Evolutionary conservation across 129 eudicot genomes (phyloP).

Genomic region (Saussurea involucrata): DNA sequence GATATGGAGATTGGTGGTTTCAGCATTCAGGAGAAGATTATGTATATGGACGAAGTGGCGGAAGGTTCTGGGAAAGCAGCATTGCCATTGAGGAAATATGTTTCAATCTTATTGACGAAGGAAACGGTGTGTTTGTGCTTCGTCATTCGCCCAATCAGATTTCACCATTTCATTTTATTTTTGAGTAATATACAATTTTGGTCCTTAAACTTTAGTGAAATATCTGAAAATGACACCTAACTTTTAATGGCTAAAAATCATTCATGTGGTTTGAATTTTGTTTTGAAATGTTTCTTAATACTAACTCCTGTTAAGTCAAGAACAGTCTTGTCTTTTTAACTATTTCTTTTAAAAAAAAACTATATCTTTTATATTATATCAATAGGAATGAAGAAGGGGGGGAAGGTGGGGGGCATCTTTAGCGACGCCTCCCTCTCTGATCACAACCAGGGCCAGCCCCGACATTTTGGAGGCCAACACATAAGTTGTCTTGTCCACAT

Average conservation of each 20-base stretch:
- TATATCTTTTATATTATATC: too few relatives aligned
- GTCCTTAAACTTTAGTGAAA: not conserved
- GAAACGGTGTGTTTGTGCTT: conserved; percentile 11
- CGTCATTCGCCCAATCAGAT: conserved; percentile 47
- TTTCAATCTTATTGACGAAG: conserved; percentile 1
- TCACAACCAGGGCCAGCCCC: too few relatives aligned
- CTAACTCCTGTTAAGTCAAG: not conserved
- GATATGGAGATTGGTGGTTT: not conserved
- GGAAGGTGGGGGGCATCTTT: too few relatives aligned
- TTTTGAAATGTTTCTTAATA: too few relatives aligned
- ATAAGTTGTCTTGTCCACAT: too few relatives aligned
- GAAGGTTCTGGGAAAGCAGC: conserved; percentile 23
- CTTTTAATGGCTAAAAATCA: too few relatives aligned
- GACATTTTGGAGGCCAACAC: too few relatives aligned
- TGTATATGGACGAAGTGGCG: not conserved
- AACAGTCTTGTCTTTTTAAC: too few relatives aligned
- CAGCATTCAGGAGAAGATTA: not conserved
- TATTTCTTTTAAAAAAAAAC: too few relatives aligned
- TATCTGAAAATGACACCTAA: not conserved
- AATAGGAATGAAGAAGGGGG: too few relatives aligned
- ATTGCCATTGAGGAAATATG: not conserved
- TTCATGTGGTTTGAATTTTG: not conserved
- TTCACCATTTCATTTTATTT: conserved; percentile 7
- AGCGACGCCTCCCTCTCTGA: too few relatives aligned
- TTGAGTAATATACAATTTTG: not conserved